Percentiles rank a stretch among this genome's conserved stretches.
These are phyloP conservation scores for Pythium aphanidermatum DNA, from an alignment of 352 stramenopile species.

Conservation along the genomic window DNA sequence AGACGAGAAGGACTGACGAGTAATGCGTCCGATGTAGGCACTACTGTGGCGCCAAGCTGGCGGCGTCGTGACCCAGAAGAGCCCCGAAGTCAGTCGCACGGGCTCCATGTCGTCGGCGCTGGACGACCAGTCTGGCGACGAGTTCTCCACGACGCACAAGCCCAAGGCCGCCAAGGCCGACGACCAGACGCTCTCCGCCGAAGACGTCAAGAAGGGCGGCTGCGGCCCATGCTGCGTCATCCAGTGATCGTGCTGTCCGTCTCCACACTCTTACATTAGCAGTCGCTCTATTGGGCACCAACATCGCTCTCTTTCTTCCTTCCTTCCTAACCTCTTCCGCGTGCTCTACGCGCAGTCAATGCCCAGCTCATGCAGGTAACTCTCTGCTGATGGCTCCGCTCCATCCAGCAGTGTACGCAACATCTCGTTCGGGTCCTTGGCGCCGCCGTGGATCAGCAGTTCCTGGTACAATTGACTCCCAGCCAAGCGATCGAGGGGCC, in stretches of 20 bases:
- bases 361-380: constrained; percentile 69
- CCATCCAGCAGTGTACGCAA: constrained; percentile 61
- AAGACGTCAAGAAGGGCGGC: constrained; percentile 38
- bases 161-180: constrained; percentile 8
- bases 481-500: constrained; percentile 48
- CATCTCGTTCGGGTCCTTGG: constrained; percentile 84
- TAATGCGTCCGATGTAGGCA: no score
- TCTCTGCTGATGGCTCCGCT: constrained; percentile 37
- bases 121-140: constrained; percentile 29
- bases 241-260: constrained; percentile 36
- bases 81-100: constrained; percentile 38
- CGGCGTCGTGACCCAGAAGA: constrained; percentile 74
- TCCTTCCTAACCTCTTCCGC: background rate
- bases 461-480: constrained; percentile 63
- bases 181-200: constrained; percentile 13
- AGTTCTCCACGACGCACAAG: constrained; percentile 17
- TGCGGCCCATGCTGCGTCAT: constrained; percentile 67
- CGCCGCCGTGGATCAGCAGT: constrained; percentile 82
- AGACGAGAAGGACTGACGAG: no score
- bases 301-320: constrained; percentile 3
- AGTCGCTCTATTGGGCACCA: constrained; percentile 11
- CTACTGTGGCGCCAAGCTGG: constrained; percentile 80
- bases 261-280: constrained; percentile 13
- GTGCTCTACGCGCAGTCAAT: constrained; percentile 15
- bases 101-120: constrained; percentile 28